phyloP scores from a whole-genome alignment of 2,329 filamentous ascomycete species.

The Aureobasidium melanogenum region DNA sequence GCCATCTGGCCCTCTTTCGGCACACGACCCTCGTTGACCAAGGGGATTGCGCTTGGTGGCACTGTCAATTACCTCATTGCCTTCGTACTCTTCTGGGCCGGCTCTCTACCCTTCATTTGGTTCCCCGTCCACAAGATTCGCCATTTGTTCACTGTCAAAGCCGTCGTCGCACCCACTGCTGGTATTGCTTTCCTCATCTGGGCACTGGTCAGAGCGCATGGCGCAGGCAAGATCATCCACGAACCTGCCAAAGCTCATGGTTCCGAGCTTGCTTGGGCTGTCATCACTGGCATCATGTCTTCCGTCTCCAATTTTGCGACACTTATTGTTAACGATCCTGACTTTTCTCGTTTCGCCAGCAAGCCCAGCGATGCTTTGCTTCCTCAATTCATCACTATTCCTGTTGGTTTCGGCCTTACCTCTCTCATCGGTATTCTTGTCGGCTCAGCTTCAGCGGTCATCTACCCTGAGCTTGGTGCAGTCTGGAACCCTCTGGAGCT shows the following conservation, averaged over 20 bases:
- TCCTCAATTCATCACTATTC: conserved; percentile 54
- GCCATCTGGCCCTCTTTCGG: conserved; percentile 59
- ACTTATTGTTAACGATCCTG: conserved; percentile 69
- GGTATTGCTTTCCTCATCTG: conserved; percentile 82
- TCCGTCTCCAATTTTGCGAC: conserved; percentile 87
- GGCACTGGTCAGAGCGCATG: conserved; percentile 72
- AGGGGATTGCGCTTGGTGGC: conserved; percentile 12
- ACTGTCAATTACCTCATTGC: conserved; percentile 51
- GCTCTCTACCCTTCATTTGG: conserved; percentile 75
- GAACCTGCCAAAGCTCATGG: conserved; percentile 57
- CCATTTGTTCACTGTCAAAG: conserved; percentile 85
- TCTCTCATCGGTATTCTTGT: conserved; percentile 14
- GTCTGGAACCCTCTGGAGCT: conserved; percentile 37
- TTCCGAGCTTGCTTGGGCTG: conserved; percentile 65
- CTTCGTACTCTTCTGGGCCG: conserved; percentile 81
- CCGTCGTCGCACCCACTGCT: conserved; percentile 73
- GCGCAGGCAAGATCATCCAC: conserved; percentile 72
- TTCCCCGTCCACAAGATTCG: conserved; percentile 83
- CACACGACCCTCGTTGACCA: not conserved
- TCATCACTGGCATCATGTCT: conserved; percentile 79
- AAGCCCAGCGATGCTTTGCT: conserved; percentile 69
- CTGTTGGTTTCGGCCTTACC: conserved; percentile 14
- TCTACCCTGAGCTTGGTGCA: conserved; percentile 52
- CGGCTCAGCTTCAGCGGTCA: conserved; percentile 35
- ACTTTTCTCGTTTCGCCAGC: conserved; percentile 74